Percentiles rank a stretch among this genome's conserved stretches.
These are phyloP conservation scores for Syzygium aqueum DNA, from an alignment of 345 rosid species.

Conservation along the genomic window DNA sequence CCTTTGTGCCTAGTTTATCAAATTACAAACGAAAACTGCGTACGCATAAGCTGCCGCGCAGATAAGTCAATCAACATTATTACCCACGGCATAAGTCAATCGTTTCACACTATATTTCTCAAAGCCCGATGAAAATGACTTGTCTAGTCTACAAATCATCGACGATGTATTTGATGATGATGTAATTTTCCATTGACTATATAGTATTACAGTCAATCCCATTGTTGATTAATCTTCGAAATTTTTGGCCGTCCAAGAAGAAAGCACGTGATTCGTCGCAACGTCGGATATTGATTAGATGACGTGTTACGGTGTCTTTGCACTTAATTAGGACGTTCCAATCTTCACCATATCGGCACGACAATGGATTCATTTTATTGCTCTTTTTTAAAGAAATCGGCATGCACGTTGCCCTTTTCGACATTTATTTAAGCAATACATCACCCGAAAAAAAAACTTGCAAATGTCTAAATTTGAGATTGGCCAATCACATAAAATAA, in stretches of 20 bases:
- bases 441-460: not conserved
- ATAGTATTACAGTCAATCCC: not conserved
- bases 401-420: not conserved
- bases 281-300: not conserved
- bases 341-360: not conserved
- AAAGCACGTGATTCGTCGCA: not conserved
- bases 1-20: not conserved
- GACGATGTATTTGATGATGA: not conserved
- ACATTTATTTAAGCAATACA: too few relatives aligned
- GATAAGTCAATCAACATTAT: not conserved
- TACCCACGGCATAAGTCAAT: not conserved
- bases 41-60: not conserved
- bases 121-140: not conserved
- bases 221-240: too few relatives aligned
- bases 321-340: not conserved
- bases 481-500: not conserved
- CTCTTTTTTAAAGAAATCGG: not conserved
- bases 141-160: not conserved
- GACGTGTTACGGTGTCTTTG: not conserved
- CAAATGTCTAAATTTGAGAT: not conserved
- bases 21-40: not conserved
- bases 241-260: too few relatives aligned
- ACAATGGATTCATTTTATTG: not conserved
- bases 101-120: not conserved
- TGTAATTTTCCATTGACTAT: not conserved